Evolutionary conservation across 176 grass and related monocot species (phyloP).

Genomic region (Oryza punctata): DNA sequence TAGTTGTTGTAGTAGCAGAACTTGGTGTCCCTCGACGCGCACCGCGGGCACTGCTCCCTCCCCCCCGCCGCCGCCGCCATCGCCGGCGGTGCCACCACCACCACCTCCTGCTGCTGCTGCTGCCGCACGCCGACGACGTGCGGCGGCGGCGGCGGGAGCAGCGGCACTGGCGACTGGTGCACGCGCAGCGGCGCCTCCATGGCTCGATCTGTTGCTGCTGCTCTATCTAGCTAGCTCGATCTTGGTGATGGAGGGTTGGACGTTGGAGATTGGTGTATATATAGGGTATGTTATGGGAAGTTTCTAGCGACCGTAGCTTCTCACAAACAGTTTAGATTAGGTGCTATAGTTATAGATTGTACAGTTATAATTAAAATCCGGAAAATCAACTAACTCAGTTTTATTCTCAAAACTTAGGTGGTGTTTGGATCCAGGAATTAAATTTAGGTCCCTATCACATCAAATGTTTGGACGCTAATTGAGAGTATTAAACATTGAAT

Average conservation of each 20-base stretch:
- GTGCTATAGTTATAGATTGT: no score
- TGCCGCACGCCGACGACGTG: background rate
- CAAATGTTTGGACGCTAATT: no score
- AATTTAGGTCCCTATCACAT: no score
- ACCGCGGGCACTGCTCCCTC: slow-evolving; percentile 60
- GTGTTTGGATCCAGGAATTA: no score
- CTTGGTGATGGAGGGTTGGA: background rate
- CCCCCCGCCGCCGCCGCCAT: background rate
- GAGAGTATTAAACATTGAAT: no score
- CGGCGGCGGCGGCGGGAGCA: no score
- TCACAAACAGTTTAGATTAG: no score
- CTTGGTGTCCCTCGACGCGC: slow-evolving; percentile 82
- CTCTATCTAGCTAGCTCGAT: background rate
- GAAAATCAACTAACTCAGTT: no score
- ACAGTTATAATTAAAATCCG: no score
- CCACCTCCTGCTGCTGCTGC: background rate
- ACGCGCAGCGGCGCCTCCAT: background rate
- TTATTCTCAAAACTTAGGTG: no score
- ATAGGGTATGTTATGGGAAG: no score
- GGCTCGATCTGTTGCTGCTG: background rate
- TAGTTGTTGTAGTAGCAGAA: slow-evolving; percentile 99
- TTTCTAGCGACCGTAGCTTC: no score
- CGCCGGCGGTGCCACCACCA: background rate
- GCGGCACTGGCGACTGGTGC: background rate
- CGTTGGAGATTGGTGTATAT: background rate